These are phyloP conservation scores for Entomortierella lignicola DNA, from an alignment of 192 early-diverging fungal genomes.

Conservation along the genomic window DNA sequence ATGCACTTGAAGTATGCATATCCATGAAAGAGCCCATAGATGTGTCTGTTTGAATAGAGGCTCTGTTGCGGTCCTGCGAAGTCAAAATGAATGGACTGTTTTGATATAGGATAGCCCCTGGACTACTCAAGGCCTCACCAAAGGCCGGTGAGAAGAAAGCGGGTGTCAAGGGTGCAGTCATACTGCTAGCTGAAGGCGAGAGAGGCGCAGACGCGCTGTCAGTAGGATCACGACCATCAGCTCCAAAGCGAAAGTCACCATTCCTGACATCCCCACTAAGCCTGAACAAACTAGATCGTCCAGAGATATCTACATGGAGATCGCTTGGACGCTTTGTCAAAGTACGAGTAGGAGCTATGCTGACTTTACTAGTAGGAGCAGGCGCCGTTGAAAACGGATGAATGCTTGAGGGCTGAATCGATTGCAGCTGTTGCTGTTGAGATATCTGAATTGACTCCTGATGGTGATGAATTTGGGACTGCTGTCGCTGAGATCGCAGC, in stretches of 20 bases:
- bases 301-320: constrained; percentile 51
- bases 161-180: constrained; percentile 67
- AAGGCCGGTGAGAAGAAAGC: constrained; percentile 81
- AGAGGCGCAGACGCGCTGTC: constrained; percentile 30
- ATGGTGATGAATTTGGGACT: constrained; percentile 15
- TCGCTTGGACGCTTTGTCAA: constrained; percentile 47
- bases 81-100: constrained; percentile 43
- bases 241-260: constrained; percentile 47
- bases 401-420: constrained; percentile 16
- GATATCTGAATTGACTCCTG: constrained; percentile 22
- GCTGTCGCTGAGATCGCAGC: constrained; percentile 15
- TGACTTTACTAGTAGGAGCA: constrained; percentile 7
- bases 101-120: constrained; percentile 32
- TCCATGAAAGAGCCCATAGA: constrained; percentile 53
- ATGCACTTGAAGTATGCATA: constrained; percentile 38
- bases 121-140: constrained; percentile 64
- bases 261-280: constrained; percentile 41
- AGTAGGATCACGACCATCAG: constrained; percentile 19
- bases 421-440: constrained; percentile 38
- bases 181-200: constrained; percentile 19
- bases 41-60: constrained; percentile 44
- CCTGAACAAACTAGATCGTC: constrained; percentile 42
- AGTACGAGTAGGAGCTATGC: constrained; percentile 19
- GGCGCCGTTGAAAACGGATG: constrained; percentile 39
- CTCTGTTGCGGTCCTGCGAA: constrained; percentile 52